Evolutionary conservation across 768 basidiomycete species (phyloP).

Genomic region (Ramaria sp.): DNA sequence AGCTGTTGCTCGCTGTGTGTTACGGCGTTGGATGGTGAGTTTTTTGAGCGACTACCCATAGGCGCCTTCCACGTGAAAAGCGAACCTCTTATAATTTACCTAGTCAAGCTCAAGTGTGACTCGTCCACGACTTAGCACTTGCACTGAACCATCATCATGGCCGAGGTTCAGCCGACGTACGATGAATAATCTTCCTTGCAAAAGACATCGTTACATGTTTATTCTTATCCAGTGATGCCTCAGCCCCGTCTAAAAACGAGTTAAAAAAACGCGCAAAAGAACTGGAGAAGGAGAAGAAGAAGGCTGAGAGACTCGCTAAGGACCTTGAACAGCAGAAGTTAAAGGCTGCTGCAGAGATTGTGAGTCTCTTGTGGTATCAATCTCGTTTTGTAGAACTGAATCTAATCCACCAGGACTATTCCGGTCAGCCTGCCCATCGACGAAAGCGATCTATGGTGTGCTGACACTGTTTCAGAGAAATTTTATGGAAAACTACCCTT

Average conservation of each 20-base stretch:
- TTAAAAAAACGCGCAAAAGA: conserved; percentile 88
- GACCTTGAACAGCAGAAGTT: conserved; percentile 64
- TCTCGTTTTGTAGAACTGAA: not conserved
- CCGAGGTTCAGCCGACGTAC: not conserved
- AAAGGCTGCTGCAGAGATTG: conserved; percentile 54
- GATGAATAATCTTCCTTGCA: not conserved
- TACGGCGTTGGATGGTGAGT: not conserved
- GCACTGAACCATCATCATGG: not conserved
- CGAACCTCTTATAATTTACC: too few relatives aligned
- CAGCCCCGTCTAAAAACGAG: conserved; percentile 74
- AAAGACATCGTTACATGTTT: not conserved
- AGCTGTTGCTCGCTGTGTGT: not conserved
- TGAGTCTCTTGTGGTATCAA: conserved; percentile 17
- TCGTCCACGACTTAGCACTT: not conserved
- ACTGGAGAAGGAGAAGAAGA: conserved; percentile 82
- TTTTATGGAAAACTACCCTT: conserved; percentile 85
- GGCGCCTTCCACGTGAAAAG: not conserved
- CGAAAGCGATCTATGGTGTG: not conserved
- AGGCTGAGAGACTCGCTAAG: conserved; percentile 75
- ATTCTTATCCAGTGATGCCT: conserved; percentile 12
- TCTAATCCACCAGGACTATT: conserved; percentile 4
- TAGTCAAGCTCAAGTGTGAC: not conserved
- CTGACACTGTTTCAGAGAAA: conserved; percentile 55
- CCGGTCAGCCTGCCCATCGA: conserved; percentile 4
- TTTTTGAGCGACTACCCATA: not conserved